Evolutionary conservation across 2,329 filamentous ascomycete genomes (phyloP).

Genomic region (Aspergillus proliferans): DNA sequence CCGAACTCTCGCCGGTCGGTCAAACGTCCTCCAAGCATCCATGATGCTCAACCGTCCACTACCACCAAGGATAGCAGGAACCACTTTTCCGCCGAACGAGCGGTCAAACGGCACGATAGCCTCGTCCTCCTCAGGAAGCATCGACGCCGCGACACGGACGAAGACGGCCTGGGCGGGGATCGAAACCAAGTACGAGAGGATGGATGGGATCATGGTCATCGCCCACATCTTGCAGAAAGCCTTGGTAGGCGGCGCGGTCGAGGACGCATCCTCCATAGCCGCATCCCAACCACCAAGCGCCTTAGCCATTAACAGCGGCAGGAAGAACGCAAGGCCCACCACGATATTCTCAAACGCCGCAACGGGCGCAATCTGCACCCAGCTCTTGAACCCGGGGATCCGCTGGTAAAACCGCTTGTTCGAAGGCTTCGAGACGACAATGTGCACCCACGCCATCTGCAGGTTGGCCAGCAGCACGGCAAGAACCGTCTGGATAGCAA

Average conservation of each 20-base stretch:
- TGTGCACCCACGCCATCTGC: conserved; percentile 75
- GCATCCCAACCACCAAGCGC: conserved; percentile 33
- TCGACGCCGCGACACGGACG: conserved; percentile 76
- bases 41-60: conserved; percentile 63
- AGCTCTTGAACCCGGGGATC: conserved; percentile 60
- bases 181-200: conserved; percentile 56
- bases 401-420: conserved; percentile 61
- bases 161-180: conserved; percentile 73
- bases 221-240: conserved; percentile 29
- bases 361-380: conserved; percentile 65
- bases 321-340: conserved; percentile 41
- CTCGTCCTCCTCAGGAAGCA: conserved; percentile 74
- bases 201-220: conserved; percentile 36
- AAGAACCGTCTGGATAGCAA: conserved; percentile 51
- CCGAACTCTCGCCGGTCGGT: conserved; percentile 63
- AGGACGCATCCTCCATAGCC: conserved; percentile 11
- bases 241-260: conserved; percentile 25
- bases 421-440: conserved; percentile 68
- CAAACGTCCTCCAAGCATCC: conserved; percentile 76
- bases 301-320: conserved; percentile 42
- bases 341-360: conserved; percentile 56
- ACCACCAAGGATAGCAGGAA: conserved; percentile 67
- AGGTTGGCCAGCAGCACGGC: conserved; percentile 61
- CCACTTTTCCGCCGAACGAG: conserved; percentile 69
- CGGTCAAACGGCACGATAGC: conserved; percentile 88